Evolutionary conservation across 176 grass and related monocot genomes (phyloP), one percentile per base, ranked within the genome.

Genomic region (Elaeis guineensis): DNA sequence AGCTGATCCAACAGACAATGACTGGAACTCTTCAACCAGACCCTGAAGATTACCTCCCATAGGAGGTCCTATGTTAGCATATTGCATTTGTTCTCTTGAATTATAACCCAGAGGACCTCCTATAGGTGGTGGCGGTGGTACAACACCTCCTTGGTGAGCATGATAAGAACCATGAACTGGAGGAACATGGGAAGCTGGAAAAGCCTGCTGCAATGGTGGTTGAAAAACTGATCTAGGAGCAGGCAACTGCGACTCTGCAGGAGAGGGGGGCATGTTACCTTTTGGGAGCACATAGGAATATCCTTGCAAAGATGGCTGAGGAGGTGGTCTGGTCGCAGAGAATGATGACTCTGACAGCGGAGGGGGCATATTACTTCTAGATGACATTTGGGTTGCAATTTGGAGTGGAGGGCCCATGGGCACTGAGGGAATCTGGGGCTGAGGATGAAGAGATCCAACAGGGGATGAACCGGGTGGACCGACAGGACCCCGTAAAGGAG

Each of bases 11-110:
- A 99, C 64, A 3, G 85, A 75, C 54, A 99, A 55, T 3, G 94
- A 99, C 70, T 99, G 94, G 63, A 99, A 99, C 25, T 99, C 94
- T 79, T 99, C 94, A 20, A 84, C 88, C 49, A 99, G 67, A 67
- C 68, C 75, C 44, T 99, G 84, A 44, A 89, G 52, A 0, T 61
- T 44, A 53, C 71, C 73, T 59, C 79, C 77, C 15, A 51, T 73
- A 1, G 79, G 76, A 86, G 85, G 76, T 16, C 82, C 90, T 17
- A 59, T 25, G 52, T 19, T 61, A 32, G 66, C 78, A 54, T 83
- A 86, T 6, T 59, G 73, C 17, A 76, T 61, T 55, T 86, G 86
- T 24, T 79, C 77, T 59, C 70, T 73, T 48, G 50, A 63, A 66
- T 64, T 53, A 55, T 75, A 79, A 16, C 59, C 30, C n/a, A 44